Base-by-base conservation (phyloP, 2,329 filamentous ascomycete genomes). In the Stemphylium beticola region DNA sequence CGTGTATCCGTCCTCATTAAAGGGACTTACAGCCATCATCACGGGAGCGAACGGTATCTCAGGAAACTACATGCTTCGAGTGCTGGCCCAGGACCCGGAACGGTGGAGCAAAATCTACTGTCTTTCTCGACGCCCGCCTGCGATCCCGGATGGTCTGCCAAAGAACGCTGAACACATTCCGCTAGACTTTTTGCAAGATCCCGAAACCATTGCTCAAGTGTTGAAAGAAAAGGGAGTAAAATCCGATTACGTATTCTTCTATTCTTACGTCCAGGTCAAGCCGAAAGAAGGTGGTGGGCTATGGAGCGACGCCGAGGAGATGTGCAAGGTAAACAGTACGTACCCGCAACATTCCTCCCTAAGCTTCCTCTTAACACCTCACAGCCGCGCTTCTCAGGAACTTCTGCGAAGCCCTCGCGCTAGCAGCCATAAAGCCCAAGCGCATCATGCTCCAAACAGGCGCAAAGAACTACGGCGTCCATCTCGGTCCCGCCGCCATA, bases 1-100 rank as follows among this genome's bases (percentile, higher is more conserved):
- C 0, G 75, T 76, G 11, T 82, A 78, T 55, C 71, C 78, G n/a
- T 41, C 64, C 4, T 69, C 73, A 0, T 60, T 78, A 49, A 77
- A 77, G 56, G 74, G 71, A 17, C 73, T 83, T 20, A 82, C 79
- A 0, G 82, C 81, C 3, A 79, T 84, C 39, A 76, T 84, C 33
- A 82, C 81, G 0, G 82, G 82, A 5, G 79, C 81, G 47, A 84
- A 83, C 74, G 83, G 81, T 8, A 81, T 84, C 24, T 82, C 80
- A 0, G 82, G 82, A 2, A 76, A 79, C 55, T 76, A 82, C 62
- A 82, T 82, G 69, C 68, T 84, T 44, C 78, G 78, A 10, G 81
- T 79, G 0, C 73, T 84, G 2, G 71, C 75, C 14, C 74, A 81
- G 32, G 71, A 74, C 17, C 79, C 81, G 0, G 55, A 78, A 40